phyloP scores from a whole-genome alignment of 495 filamentous ascomycete species.

The Xylaria acuta region DNA sequence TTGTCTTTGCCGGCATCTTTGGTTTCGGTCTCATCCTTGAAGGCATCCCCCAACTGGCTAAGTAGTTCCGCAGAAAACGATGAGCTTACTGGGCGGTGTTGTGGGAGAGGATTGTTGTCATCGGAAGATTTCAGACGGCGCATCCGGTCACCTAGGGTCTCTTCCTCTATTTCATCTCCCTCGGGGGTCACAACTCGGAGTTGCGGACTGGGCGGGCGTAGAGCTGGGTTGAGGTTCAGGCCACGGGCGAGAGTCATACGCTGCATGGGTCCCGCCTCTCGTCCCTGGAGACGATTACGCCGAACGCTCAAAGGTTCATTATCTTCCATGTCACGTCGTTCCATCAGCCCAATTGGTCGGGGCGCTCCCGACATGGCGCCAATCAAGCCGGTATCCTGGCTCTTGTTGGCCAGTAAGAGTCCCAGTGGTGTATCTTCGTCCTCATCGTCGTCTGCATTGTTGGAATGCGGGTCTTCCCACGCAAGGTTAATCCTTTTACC shows the following conservation, averaged over 20 bases:
- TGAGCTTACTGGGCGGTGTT: constrained; percentile 67
- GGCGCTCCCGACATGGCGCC: constrained; percentile 60
- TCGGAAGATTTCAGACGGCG: constrained; percentile 65
- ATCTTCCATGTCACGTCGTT: constrained; percentile 84
- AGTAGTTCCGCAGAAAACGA: constrained; percentile 83
- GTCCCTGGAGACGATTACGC: constrained; percentile 76
- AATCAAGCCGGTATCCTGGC: constrained; percentile 56
- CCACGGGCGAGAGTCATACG: constrained; percentile 47
- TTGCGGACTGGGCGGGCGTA: constrained; percentile 39
- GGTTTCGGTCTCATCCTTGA: constrained; percentile 40
- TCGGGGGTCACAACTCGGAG: constrained; percentile 41
- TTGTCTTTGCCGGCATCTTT: constrained; percentile 41
- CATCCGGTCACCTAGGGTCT: constrained; percentile 79
- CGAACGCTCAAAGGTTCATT: constrained; percentile 86
- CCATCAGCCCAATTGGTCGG: constrained; percentile 83
- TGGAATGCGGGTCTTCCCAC: constrained; percentile 74
- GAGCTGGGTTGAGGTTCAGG: constrained; percentile 27
- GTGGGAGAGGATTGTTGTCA: constrained; percentile 54
- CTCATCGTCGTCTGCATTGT: constrained; percentile 49
- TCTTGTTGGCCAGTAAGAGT: constrained; percentile 72
- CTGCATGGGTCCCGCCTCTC: constrained; percentile 42
- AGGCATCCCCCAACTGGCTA: constrained; percentile 68
- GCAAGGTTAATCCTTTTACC: constrained; percentile 81
- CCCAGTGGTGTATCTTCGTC: constrained; percentile 86
- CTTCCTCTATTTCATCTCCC: constrained; percentile 68